Percentiles rank a stretch among this genome's conserved stretches.
These are phyloP conservation scores for Tylopilus plumbeoviolaceoides DNA, from an alignment of 768 basidiomycete species.

Conservation along the genomic window DNA sequence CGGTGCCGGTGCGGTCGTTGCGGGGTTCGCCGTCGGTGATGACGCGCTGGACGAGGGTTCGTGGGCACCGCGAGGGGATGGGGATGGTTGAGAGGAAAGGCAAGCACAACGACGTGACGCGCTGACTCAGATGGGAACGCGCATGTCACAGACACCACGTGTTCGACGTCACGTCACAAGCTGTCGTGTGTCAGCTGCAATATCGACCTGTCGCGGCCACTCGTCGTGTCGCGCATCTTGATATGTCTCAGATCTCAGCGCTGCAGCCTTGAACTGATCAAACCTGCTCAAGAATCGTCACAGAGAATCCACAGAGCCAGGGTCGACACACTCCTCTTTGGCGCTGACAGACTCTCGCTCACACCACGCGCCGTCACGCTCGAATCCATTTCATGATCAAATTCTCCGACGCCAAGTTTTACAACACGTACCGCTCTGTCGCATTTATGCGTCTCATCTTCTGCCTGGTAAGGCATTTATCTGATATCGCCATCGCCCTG, in stretches of 20 bases:
- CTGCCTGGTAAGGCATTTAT: conserved; percentile 37
- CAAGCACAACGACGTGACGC: conserved; percentile 1
- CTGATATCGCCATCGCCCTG: conserved; percentile 37
- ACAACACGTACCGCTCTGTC: conserved; percentile 27
- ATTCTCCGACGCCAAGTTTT: conserved; percentile 22
- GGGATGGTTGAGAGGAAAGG: conserved; percentile 8
- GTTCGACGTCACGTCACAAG: conserved; percentile 18
- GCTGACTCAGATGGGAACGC: conserved; percentile 6
- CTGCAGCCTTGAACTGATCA: not conserved
- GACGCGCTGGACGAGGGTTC: conserved; percentile 78
- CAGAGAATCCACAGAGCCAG: conserved; percentile 19
- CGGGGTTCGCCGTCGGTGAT: conserved; percentile 73
- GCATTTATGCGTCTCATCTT: conserved; percentile 40
- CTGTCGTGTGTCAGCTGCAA: no score
- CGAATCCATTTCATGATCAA: conserved; percentile 16
- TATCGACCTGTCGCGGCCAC: no score
- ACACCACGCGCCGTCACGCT: conserved; percentile 18
- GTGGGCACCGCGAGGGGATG: conserved; percentile 42
- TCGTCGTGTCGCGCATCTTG: conserved; percentile 2
- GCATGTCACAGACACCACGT: conserved; percentile 8
- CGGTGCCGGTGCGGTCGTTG: conserved; percentile 92
- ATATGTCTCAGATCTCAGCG: not conserved
- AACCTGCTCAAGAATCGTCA: not conserved
- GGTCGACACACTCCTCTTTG: conserved; percentile 24
- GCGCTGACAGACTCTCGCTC: conserved; percentile 25